These are phyloP conservation scores for Aspergillus ruber DNA, from an alignment of 2,329 filamentous ascomycete species.

Conservation along the genomic window DNA sequence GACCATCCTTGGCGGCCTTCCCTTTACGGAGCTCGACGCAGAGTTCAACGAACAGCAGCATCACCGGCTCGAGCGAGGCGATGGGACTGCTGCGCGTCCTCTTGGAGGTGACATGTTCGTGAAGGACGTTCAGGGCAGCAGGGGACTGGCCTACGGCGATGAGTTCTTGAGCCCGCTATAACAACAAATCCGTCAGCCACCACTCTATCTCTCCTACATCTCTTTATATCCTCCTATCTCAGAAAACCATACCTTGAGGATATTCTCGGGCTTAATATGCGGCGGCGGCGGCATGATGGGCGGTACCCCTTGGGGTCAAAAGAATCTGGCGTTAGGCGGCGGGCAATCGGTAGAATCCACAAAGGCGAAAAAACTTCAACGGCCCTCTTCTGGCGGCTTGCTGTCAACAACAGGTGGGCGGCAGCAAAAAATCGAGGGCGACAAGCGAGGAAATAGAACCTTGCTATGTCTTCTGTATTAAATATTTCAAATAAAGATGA, in stretches of 20 bases:
- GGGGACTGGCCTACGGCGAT: constrained; percentile 93
- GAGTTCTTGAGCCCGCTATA: constrained; percentile 85
- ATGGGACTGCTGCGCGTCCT: constrained; percentile 96
- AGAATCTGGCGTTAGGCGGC: constrained; percentile 4
- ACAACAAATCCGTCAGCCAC: constrained; percentile 13
- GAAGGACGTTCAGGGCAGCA: constrained; percentile 87
- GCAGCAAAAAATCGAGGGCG: constrained; percentile 18
- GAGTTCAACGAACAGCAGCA: constrained; percentile 94
- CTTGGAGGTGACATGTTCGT: constrained; percentile 99
- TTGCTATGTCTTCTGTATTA: constrained; percentile 5
- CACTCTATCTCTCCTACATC: neutral
- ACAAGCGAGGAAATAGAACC: constrained; percentile 4
- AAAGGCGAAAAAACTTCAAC: neutral
- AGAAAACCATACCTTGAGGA: constrained; percentile 64
- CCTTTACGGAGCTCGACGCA: constrained; percentile 97
- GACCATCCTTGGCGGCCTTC: constrained; percentile 95
- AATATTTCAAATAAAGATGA: constrained; percentile 8
- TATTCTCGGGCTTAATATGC: constrained; percentile 98
- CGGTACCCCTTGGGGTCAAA: constrained; percentile 24
- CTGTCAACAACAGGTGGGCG: constrained; percentile 23
- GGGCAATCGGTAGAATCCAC: constrained; percentile 2
- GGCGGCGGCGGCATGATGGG: constrained; percentile 83
- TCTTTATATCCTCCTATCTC: neutral
- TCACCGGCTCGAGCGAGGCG: constrained; percentile 91
- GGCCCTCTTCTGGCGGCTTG: neutral